A percentile compares a stretch with the other conserved stretches of the same genome.
Conservation (phyloP, 2,329 filamentous ascomycete species). For the Aspergillus vadensis region DNA sequence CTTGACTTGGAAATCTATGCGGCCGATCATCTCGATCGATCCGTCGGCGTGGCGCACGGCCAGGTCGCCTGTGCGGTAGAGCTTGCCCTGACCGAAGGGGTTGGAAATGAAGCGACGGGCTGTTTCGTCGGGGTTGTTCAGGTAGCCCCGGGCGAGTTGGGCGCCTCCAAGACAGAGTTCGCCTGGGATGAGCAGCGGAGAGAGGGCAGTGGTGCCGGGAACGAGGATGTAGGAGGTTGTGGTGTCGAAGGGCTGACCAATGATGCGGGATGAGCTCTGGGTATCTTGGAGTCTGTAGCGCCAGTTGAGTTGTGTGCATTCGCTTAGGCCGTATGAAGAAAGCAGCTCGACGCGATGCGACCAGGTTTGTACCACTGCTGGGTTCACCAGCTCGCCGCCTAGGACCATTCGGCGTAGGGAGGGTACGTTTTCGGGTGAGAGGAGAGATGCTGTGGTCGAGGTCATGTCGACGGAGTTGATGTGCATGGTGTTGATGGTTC, state of each 20-base stretch:
- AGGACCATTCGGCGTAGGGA: conserved; percentile 14
- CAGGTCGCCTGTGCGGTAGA: conserved; percentile 27
- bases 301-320: conserved; percentile 21
- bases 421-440: conserved; percentile 13
- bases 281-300: background rate
- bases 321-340: conserved; percentile 23
- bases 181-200: conserved; percentile 15
- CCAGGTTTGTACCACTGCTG: conserved; percentile 13
- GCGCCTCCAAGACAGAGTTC: conserved; percentile 18
- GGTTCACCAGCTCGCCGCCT: conserved; percentile 14
- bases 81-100: conserved; percentile 11
- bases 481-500: conserved; percentile 13
- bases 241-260: conserved; percentile 19
- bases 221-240: conserved; percentile 17
- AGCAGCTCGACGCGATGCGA: conserved; percentile 14
- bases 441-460: conserved; percentile 11
- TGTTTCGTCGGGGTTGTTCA: conserved; percentile 9
- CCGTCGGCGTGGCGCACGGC: conserved; percentile 16
- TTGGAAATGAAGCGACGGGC: conserved; percentile 13
- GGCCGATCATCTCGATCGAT: conserved; percentile 43
- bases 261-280: background rate
- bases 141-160: conserved; percentile 17
- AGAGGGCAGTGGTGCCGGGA: conserved; percentile 11
- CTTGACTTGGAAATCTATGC: conserved; percentile 65
- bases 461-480: conserved; percentile 16